Evolutionary conservation across 192 early-diverging fungal genomes (phyloP).

Genomic region (Entophlyctis helioformis): DNA sequence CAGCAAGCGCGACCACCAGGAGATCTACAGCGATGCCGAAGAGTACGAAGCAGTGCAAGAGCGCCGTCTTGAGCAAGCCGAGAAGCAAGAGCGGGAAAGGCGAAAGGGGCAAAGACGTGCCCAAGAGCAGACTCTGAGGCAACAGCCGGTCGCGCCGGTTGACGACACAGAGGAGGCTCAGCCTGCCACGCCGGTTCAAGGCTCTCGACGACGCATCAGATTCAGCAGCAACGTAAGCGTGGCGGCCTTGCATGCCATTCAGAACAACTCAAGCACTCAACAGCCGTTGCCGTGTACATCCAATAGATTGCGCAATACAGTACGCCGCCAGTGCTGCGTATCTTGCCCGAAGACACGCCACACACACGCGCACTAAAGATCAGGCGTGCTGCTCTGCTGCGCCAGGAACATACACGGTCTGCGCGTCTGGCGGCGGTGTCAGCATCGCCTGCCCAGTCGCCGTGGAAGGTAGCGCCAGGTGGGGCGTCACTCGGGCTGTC

Average conservation of each 20-base stretch:
- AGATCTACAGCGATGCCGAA: too few relatives aligned
- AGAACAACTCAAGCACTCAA: background rate
- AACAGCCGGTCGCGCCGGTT: background rate
- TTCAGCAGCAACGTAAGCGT: background rate
- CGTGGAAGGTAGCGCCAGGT: background rate
- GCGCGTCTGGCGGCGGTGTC: background rate
- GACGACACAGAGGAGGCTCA: background rate
- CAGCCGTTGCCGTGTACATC: background rate
- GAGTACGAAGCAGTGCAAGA: too few relatives aligned
- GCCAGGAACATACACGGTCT: background rate
- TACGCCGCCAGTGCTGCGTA: conserved; percentile 1
- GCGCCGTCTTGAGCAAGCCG: too few relatives aligned
- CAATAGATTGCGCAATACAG: background rate
- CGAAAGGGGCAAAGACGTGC: too few relatives aligned
- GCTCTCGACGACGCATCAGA: background rate
- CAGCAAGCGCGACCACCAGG: too few relatives aligned
- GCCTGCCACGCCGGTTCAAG: background rate
- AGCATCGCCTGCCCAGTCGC: background rate
- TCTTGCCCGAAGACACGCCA: conserved; percentile 7
- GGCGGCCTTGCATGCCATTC: background rate
- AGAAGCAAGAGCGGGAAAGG: too few relatives aligned
- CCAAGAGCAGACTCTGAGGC: too few relatives aligned
- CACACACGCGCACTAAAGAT: conserved; percentile 9
- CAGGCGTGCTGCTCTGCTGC: conserved; percentile 4
- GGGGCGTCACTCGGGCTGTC: background rate